These are phyloP conservation scores for Heliocybe sulcata DNA, from an alignment of 1,284 basidiomycete species.

Conservation along the genomic window DNA sequence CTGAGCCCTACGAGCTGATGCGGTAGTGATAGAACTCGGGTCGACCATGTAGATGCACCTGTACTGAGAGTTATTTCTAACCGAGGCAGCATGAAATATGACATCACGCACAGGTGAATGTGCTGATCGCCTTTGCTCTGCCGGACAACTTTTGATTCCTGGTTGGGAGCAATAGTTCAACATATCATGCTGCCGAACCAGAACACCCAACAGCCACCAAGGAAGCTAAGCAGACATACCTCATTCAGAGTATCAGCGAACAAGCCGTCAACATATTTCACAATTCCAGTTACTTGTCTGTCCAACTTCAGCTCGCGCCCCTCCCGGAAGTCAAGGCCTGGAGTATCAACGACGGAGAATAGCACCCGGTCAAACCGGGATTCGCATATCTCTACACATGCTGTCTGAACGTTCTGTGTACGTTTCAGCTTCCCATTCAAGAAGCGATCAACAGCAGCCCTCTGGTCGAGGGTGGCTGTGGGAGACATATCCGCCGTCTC, in stretches of 20 bases:
- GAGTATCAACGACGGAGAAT: conserved; percentile 75
- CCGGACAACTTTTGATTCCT: conserved; percentile 82
- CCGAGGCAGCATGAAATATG: conserved; percentile 1
- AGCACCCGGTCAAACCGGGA: conserved; percentile 68
- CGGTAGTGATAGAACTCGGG: conserved; percentile 58
- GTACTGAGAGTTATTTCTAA: conserved; percentile 3
- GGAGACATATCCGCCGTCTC: conserved; percentile 76
- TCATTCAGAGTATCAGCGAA: conserved; percentile 81
- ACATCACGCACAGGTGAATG: conserved; percentile 65
- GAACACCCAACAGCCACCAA: not conserved
- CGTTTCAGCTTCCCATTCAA: conserved; percentile 46
- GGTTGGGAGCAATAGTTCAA: not conserved
- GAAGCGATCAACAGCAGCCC: conserved; percentile 51
- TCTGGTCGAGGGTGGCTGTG: conserved; percentile 60
- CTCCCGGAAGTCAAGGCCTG: conserved; percentile 66
- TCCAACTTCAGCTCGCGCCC: conserved; percentile 71
- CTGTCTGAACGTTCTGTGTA: conserved; percentile 55
- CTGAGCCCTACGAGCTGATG: conserved; percentile 36
- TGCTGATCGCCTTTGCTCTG: conserved; percentile 81
- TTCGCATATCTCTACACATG: conserved; percentile 72
- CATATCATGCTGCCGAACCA: not conserved
- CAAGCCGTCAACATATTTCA: conserved; percentile 70
- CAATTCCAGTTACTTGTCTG: conserved; percentile 58
- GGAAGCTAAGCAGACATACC: conserved; percentile 31
- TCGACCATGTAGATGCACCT: conserved; percentile 82